Evolutionary conservation across 164 flowering plant species (phyloP), one percentile per base, ranked within the genome.

Genomic region (Litsea cubeba): DNA sequence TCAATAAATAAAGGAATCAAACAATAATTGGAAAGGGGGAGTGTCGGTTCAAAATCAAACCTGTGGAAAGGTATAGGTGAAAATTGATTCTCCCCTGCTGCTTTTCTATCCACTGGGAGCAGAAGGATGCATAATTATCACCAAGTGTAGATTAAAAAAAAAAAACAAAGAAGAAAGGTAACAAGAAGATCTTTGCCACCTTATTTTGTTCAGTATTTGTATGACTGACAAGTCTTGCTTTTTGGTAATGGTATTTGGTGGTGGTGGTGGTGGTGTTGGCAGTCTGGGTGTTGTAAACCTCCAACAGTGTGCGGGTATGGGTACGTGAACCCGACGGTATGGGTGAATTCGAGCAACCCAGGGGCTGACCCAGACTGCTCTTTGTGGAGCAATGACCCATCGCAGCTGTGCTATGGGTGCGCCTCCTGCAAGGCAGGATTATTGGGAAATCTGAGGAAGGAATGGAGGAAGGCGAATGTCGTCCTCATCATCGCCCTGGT

Each of bases 231-330:
- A 40, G 8, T 40, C 46, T 40, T 40, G 46, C 10, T 40, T 8
- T 60, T 60, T 60, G 23, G 6, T 22, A 60, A 60, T 40, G 46
- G 10, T 40, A 40, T 40, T 60, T 20, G n/a, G n/a, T n/a, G 69
- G 10, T 18, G 26, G 66, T n/a, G 50, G 76, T 65, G 69, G 8
- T 18, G 26, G 66, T 32, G 26, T 69, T 65, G 75, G 62, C 93
- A 95, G 99, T 89, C 97, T 40, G 99, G 98, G 69, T 95, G 99
- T 50, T 95, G 99, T 70, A 95, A 95, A 79, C 99, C 99, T 22
- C 99, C 99, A 69, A 88, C 89, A 12, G 74, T 79, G 5, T 95
- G 99, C 69, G 97, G 97, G 5, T 91, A 82, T 79, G 79, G 58
- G 57, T 95, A 84, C 62, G 94, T 91, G 83, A 88, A 83, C 83